Evolutionary conservation across 1,284 basidiomycete genomes (phyloP).

Genomic region (Mycosarcoma maydis): DNA sequence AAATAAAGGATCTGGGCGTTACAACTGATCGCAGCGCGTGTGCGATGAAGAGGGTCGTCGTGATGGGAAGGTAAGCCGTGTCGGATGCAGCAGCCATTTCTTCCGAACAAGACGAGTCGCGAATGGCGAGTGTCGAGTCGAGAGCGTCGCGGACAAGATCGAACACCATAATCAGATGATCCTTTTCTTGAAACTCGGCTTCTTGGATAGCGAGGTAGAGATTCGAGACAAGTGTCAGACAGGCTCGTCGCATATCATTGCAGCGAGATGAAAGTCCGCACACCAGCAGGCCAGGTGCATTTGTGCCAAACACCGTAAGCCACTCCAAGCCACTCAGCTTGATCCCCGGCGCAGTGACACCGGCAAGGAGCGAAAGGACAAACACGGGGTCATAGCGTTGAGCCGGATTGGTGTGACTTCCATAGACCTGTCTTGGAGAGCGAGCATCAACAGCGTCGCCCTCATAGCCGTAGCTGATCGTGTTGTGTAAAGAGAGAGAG

Average conservation of each 20-base stretch:
- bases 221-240: slow-evolving; percentile 69
- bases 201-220: slow-evolving; percentile 68
- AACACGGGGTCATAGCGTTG: slow-evolving; percentile 82
- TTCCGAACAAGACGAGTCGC: slow-evolving; percentile 6
- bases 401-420: slow-evolving; percentile 20
- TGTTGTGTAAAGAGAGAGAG: slow-evolving; percentile 23
- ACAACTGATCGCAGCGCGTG: slow-evolving; percentile 82
- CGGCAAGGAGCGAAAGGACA: slow-evolving; percentile 75
- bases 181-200: slow-evolving; percentile 81
- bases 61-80: slow-evolving; percentile 73
- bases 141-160: slow-evolving; percentile 71
- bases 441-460: not conserved
- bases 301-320: slow-evolving; percentile 85
- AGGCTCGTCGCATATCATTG: slow-evolving; percentile 72
- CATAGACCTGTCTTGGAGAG: slow-evolving; percentile 32
- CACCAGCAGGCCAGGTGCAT: slow-evolving; percentile 79
- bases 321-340: slow-evolving; percentile 76
- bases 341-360: slow-evolving; percentile 72
- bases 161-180: slow-evolving; percentile 80
- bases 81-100: slow-evolving; percentile 57
- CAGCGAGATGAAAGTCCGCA: slow-evolving; percentile 79
- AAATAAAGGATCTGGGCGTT: slow-evolving; percentile 81
- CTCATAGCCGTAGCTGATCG: slow-evolving; percentile 22
- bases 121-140: slow-evolving; percentile 14
- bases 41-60: slow-evolving; percentile 80